A percentile compares a stretch with the other conserved stretches of the same genome.
These are phyloP conservation scores for Hylodesmum podocarpum DNA, from an alignment of 306 rosid genomes.

Conservation along the genomic window DNA sequence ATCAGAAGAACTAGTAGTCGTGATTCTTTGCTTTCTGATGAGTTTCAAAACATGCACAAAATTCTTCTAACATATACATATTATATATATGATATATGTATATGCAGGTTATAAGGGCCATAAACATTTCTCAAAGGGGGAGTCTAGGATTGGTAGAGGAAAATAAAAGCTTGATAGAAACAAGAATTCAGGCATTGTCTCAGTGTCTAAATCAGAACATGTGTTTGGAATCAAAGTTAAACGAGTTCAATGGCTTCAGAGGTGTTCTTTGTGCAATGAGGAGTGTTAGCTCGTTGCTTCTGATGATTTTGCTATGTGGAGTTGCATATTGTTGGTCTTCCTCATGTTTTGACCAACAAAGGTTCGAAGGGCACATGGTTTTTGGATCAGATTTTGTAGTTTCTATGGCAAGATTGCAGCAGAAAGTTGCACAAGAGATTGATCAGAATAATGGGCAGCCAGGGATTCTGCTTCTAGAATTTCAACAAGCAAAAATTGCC, in stretches of 20 bases:
- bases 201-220: constrained; percentile 34
- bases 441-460: constrained; percentile 43
- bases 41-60: not conserved
- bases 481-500: constrained; percentile 45
- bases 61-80: not conserved
- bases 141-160: constrained; percentile 55
- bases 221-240: constrained; percentile 47
- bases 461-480: constrained; percentile 61
- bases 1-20: not conserved
- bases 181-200: constrained; percentile 55
- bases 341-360: constrained; percentile 38
- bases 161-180: constrained; percentile 50
- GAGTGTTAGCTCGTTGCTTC: constrained; percentile 56
- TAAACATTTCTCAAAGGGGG: constrained; percentile 52
- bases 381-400: constrained; percentile 49
- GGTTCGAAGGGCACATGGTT: constrained; percentile 31
- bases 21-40: not conserved
- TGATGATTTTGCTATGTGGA: constrained; percentile 56
- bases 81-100: too few relatives aligned
- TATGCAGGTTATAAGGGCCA: constrained; percentile 52
- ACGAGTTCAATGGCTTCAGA: constrained; percentile 64
- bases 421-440: constrained; percentile 51
- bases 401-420: constrained; percentile 47
- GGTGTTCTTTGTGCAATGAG: constrained; percentile 68
- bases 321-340: constrained; percentile 57